A percentile compares a stretch with the other conserved stretches of the same genome.
phyloP scores from a whole-genome alignment of 2,329 filamentous ascomycete species.

The Aspergillus flavus region DNA sequence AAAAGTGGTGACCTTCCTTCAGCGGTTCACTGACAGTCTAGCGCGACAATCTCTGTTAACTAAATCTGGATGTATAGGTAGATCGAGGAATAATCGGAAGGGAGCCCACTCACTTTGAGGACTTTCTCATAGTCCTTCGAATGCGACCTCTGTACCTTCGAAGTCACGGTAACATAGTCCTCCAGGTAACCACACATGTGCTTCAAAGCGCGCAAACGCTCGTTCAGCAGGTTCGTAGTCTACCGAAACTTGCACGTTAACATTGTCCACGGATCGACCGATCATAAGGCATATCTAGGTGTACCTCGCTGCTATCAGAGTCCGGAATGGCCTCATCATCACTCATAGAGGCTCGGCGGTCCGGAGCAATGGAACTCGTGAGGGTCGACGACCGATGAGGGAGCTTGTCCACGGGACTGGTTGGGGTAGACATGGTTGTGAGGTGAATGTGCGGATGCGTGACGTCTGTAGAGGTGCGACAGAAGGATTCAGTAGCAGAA shows the following conservation, averaged over 20 bases:
- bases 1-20: conserved; percentile 89
- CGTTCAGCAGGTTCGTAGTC: conserved; percentile 78
- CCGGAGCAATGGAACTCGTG: conserved; percentile 30
- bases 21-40: conserved; percentile 83
- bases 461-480: not conserved
- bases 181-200: conserved; percentile 90
- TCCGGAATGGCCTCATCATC: conserved; percentile 46
- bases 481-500: not conserved
- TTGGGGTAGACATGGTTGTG: conserved; percentile 30
- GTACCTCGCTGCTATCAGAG: conserved; percentile 45
- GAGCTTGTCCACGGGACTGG: conserved; percentile 35
- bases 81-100: not conserved
- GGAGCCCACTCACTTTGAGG: conserved; percentile 65
- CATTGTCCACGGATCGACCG: not conserved
- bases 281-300: not conserved
- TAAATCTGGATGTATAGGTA: not conserved
- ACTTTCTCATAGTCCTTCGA: conserved; percentile 95
- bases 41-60: conserved; percentile 11
- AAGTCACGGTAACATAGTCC: conserved; percentile 81
- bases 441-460: not conserved
- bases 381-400: conserved; percentile 39
- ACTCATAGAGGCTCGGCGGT: conserved; percentile 38
- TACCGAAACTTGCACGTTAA: conserved; percentile 34
- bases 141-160: conserved; percentile 82
- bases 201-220: conserved; percentile 93